phyloP scores from a whole-genome alignment of 2,329 filamentous ascomycete genomes.

The Claviceps sp. region DNA sequence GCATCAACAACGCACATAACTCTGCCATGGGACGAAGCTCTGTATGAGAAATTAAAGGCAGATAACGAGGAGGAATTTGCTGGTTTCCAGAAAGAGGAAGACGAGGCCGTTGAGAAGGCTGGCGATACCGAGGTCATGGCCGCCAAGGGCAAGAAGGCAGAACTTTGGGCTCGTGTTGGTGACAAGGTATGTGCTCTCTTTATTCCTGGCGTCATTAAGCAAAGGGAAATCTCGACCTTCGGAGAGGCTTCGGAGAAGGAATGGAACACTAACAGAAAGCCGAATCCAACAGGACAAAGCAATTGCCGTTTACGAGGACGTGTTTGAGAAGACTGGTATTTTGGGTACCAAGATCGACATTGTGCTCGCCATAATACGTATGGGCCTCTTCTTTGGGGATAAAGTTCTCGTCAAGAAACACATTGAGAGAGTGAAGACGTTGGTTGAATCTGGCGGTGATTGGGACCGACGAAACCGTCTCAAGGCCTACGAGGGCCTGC shows the following conservation, averaged over 20 bases:
- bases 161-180: constrained; percentile 89
- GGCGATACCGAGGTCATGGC: constrained; percentile 92
- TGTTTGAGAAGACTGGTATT: constrained; percentile 95
- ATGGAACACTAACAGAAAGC: not conserved
- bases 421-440: constrained; percentile 72
- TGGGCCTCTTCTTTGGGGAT: constrained; percentile 93
- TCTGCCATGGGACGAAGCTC: constrained; percentile 78
- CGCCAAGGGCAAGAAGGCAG: constrained; percentile 84
- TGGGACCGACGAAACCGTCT: constrained; percentile 97
- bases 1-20: constrained; percentile 49
- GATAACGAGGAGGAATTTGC: constrained; percentile 71
- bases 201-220: not conserved
- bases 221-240: not conserved
- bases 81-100: constrained; percentile 69
- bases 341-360: constrained; percentile 95
- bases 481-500: constrained; percentile 94
- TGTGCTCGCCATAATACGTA: constrained; percentile 88
- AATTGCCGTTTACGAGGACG: constrained; percentile 77
- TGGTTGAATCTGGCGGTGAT: constrained; percentile 91
- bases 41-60: constrained; percentile 65
- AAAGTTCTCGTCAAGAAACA: constrained; percentile 87
- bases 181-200: constrained; percentile 58
- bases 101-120: constrained; percentile 89
- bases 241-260: not conserved
- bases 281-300: constrained; percentile 62